Conservation (phyloP, 2,329 filamentous ascomycete species). For the Exophiala sp. region DNA sequence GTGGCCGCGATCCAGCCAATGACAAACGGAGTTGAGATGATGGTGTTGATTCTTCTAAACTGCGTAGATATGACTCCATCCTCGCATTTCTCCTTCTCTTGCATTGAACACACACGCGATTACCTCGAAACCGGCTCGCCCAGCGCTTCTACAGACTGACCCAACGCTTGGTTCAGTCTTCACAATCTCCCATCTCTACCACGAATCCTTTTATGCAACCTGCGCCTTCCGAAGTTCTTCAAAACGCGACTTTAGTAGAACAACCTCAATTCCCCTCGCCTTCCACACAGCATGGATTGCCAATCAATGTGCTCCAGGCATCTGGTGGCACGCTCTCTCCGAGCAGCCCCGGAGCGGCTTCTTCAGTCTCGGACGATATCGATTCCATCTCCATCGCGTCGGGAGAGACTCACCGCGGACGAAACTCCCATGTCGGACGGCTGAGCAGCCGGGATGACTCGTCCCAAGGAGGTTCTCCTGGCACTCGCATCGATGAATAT, state of each 20-base stretch:
- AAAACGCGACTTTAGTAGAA: constrained; percentile 42
- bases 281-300: constrained; percentile 59
- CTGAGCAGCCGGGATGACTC: constrained; percentile 29
- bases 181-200: constrained; percentile 28
- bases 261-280: constrained; percentile 31
- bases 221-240: constrained; percentile 52
- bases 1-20: too few species aligned
- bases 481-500: constrained; percentile 54
- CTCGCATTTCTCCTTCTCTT: not conserved
- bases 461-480: constrained; percentile 40
- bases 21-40: not conserved
- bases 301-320: constrained; percentile 41
- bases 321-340: constrained; percentile 42
- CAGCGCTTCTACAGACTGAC: constrained; percentile 43
- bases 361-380: constrained; percentile 26
- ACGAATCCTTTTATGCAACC: constrained; percentile 62
- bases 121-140: not conserved
- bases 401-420: constrained; percentile 26
- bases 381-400: constrained; percentile 29
- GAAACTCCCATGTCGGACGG: constrained; percentile 28
- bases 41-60: not conserved
- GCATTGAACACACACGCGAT: not conserved
- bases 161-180: constrained; percentile 57
- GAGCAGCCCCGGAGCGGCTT: constrained; percentile 37
- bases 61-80: not conserved